These are phyloP conservation scores for Carex pumila DNA, from an alignment of 176 grass and related monocot genomes.

Conservation along the genomic window DNA sequence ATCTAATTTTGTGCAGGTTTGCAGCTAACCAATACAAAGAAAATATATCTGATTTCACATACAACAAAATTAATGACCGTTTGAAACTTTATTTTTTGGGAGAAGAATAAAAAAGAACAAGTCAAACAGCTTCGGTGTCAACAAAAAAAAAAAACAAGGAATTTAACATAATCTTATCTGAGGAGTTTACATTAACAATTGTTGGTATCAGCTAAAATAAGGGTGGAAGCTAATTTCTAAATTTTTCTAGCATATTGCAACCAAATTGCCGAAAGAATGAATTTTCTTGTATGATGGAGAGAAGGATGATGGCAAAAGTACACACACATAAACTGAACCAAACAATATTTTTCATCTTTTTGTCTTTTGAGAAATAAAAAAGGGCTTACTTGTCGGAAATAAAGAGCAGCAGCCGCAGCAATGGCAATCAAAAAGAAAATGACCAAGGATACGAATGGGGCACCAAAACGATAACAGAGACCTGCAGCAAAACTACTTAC, in stretches of 20 bases:
- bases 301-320: neutral
- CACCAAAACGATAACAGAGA: conserved; percentile 62
- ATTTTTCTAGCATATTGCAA: neutral
- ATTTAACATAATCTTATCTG: neutral
- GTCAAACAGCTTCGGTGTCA: neutral
- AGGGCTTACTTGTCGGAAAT: conserved; percentile 60
- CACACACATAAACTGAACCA: neutral
- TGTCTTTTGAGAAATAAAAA: conserved; percentile 3
- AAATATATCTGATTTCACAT: neutral
- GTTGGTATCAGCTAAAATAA: neutral
- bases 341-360: neutral
- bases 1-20: neutral
- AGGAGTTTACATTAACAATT: neutral
- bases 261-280: neutral
- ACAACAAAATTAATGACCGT: neutral
- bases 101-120: neutral
- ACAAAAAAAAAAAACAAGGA: neutral
- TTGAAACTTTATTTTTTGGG: neutral
- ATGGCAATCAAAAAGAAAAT: conserved; percentile 57
- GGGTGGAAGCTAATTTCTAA: neutral
- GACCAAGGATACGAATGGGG: conserved; percentile 27
- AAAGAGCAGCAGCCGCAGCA: conserved; percentile 43
- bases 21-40: neutral
- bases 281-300: neutral
- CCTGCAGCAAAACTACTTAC: conserved; percentile 61